Evolutionary conservation across 441 rosid species (phyloP).

Genomic region (Croton laevigatus): DNA sequence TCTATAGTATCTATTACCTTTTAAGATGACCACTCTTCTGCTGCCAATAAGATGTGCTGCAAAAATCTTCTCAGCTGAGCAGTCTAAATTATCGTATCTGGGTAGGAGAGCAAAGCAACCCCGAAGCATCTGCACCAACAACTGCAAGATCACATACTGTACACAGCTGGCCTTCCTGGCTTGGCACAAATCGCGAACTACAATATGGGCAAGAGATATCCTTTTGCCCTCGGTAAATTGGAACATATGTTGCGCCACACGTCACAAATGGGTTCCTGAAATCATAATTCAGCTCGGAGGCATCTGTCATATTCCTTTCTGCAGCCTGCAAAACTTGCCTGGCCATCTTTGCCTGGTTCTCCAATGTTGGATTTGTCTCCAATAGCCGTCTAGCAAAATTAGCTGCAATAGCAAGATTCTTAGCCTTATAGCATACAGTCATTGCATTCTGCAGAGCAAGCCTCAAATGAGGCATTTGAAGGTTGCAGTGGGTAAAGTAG

Average conservation of each 20-base stretch:
- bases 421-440: conserved; percentile 63
- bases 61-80: conserved; percentile 44
- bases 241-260: conserved; percentile 83
- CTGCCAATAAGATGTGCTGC: conserved; percentile 10
- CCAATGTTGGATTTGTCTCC: conserved; percentile 66
- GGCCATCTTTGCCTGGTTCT: conserved; percentile 67
- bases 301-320: conserved; percentile 74
- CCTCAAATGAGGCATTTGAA: conserved; percentile 69
- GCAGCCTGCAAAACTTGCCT: conserved; percentile 75
- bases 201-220: conserved; percentile 81
- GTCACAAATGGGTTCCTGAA: conserved; percentile 82
- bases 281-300: conserved; percentile 61
- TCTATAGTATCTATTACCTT: conserved; percentile 31
- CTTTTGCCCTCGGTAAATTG: conserved; percentile 87
- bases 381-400: conserved; percentile 71
- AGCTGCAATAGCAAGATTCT: conserved; percentile 66
- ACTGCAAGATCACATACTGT: conserved; percentile 81
- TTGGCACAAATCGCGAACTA: conserved; percentile 66
- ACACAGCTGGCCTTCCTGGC: conserved; percentile 70
- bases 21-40: conserved; percentile 4
- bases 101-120: conserved; percentile 49
- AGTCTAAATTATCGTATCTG: conserved; percentile 49
- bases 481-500: conserved; percentile 84
- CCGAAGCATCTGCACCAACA: conserved; percentile 82
- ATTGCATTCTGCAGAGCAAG: conserved; percentile 74